Conservation (phyloP, 306 rosid species). For the Canavalia gladiata region DNA sequence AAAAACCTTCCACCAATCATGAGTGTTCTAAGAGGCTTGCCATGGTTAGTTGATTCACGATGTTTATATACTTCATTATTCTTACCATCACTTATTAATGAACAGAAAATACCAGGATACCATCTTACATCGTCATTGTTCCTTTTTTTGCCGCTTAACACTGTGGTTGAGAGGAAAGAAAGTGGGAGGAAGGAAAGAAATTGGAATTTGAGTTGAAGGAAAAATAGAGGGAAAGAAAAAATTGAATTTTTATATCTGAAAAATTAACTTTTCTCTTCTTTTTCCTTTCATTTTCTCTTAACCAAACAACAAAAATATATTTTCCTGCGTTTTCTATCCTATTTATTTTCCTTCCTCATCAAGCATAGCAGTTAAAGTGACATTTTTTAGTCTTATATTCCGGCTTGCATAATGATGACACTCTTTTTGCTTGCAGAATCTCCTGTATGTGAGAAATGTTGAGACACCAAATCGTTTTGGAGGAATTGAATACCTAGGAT, state of each 20-base stretch:
- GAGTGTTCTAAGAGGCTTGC: slow-evolving; percentile 35
- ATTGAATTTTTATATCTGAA: too few species aligned
- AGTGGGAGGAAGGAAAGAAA: too few species aligned
- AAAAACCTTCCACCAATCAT: slow-evolving; percentile 24
- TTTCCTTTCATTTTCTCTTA: too few species aligned
- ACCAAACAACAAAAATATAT: too few species aligned
- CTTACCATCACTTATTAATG: slow-evolving; percentile 39
- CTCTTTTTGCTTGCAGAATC: slow-evolving; percentile 76
- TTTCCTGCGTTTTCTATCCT: too few species aligned
- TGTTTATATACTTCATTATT: slow-evolving; percentile 30
- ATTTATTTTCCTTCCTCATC: too few species aligned
- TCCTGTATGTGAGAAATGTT: slow-evolving; percentile 68
- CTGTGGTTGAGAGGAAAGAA: too few species aligned
- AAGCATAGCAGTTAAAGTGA: background rate
- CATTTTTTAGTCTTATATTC: slow-evolving; percentile 22
- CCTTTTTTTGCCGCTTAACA: background rate
- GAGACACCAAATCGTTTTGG: slow-evolving; percentile 89
- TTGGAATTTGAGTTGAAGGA: too few species aligned
- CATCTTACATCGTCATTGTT: slow-evolving; percentile 4
- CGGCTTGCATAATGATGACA: slow-evolving; percentile 38
- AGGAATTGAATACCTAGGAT: slow-evolving; percentile 80
- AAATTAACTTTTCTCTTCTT: too few species aligned
- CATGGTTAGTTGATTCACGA: slow-evolving; percentile 3
- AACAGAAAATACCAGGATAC: slow-evolving; percentile 29
- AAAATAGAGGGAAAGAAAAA: too few species aligned